Conservation (phyloP, 148 eudicot genomes). For the Vaccinium corymbosum region DNA sequence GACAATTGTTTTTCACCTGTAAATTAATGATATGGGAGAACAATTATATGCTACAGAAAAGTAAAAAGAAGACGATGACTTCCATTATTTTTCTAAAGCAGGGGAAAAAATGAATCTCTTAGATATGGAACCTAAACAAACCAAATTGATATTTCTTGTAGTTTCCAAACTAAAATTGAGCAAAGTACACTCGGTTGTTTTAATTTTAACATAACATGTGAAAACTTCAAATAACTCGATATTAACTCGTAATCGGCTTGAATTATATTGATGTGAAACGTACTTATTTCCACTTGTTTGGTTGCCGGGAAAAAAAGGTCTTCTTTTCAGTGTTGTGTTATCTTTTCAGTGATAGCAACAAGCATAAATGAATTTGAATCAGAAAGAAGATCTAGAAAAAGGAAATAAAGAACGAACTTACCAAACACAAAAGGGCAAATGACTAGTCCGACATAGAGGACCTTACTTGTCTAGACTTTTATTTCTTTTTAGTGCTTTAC, state of each 20-base stretch:
- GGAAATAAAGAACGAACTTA: neutral
- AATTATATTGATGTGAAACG: neutral
- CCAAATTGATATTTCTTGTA: no score
- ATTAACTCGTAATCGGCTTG: no score
- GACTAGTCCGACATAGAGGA: constrained; percentile 7
- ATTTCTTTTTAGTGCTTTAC: neutral
- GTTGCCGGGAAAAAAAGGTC: neutral
- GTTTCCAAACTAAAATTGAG: no score
- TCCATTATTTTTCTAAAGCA: neutral
- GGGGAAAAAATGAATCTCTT: neutral
- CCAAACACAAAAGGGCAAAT: neutral
- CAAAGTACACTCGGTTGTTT: no score
- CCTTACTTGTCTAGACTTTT: neutral
- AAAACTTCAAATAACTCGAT: no score
- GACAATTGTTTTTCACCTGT: neutral
- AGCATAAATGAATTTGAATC: neutral
- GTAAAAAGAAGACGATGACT: neutral
- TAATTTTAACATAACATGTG: no score
- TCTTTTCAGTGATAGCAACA: constrained; percentile 10
- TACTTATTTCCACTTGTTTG: constrained; percentile 3
- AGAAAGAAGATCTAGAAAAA: neutral
- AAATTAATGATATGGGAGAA: neutral
- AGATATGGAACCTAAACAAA: neutral
- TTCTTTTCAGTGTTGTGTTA: neutral
- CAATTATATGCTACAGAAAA: neutral